These are phyloP conservation scores for Oemleria cerasiformis DNA, from an alignment of 306 rosid genomes.

Conservation along the genomic window DNA sequence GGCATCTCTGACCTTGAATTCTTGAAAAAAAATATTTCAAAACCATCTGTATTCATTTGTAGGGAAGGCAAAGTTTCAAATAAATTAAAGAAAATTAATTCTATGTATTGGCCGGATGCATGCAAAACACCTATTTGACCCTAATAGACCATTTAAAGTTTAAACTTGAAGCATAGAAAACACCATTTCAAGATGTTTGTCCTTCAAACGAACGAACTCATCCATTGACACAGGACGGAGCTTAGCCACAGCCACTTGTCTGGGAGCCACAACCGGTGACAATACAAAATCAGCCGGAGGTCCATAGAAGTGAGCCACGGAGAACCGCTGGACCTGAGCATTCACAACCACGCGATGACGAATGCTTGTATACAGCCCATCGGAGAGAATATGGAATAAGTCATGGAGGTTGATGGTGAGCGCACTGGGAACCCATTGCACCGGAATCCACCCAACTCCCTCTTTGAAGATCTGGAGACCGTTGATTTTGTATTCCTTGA, in stretches of 20 bases:
- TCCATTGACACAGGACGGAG: constrained; percentile 47
- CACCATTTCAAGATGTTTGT: constrained; percentile 36
- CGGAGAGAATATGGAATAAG: constrained; percentile 55
- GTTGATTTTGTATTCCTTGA: constrained; percentile 46
- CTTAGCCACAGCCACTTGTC: constrained; percentile 19
- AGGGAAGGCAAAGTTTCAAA: too few species aligned
- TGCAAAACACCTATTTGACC: too few species aligned
- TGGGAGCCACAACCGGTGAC: constrained; percentile 36
- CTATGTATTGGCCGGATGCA: too few species aligned
- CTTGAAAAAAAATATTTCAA: too few species aligned
- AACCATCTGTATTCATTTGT: too few species aligned
- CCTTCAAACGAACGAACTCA: constrained; percentile 48
- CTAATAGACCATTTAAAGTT: too few species aligned
- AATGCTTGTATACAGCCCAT: constrained; percentile 38
- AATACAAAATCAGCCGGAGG: constrained; percentile 47
- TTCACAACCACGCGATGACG: constrained; percentile 59
- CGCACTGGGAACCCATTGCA: constrained; percentile 36
- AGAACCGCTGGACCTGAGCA: constrained; percentile 35
- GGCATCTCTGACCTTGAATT: too few species aligned
- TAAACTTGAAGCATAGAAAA: constrained; percentile 35
- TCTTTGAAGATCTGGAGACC: constrained; percentile 64
- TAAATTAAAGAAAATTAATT: too few species aligned
- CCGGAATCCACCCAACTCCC: constrained; percentile 55
- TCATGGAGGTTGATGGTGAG: constrained; percentile 60
- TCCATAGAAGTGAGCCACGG: constrained; percentile 55